A percentile compares a stretch with the other conserved stretches of the same genome.
Evolutionary conservation across 495 filamentous ascomycete species (phyloP).

Genomic region (Parathielavia hyrcaniae): DNA sequence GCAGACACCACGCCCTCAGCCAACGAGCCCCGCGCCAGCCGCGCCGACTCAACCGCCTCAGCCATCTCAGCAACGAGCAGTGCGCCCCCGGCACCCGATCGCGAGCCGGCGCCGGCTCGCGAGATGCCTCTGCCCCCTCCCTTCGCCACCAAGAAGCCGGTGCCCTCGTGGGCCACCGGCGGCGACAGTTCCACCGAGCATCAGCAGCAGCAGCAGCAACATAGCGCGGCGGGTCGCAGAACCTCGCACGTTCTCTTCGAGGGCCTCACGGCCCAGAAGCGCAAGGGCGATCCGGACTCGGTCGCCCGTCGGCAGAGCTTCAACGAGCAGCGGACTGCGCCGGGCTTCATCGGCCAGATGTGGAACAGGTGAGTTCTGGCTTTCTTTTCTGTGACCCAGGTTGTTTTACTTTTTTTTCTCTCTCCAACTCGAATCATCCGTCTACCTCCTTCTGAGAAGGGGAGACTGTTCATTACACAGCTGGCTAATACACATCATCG

Average conservation of each 20-base stretch:
- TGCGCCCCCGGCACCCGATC: too few species aligned
- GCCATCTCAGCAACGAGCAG: conserved; percentile 16
- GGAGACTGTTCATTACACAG: background rate
- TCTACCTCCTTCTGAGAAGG: too few species aligned
- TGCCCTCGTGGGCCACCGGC: background rate
- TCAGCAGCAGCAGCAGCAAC: background rate
- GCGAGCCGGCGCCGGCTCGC: conserved; percentile 1
- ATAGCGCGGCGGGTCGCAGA: too few species aligned
- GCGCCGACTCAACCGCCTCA: conserved; percentile 30
- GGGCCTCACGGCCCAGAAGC: conserved; percentile 40
- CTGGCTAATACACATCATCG: background rate
- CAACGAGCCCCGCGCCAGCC: conserved; percentile 23
- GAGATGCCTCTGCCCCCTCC: background rate
- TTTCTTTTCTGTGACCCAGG: background rate
- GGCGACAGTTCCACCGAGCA: background rate
- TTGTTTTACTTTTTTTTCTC: background rate
- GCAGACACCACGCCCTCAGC: conserved; percentile 18
- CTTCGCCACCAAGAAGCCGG: too few species aligned
- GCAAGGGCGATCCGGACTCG: conserved; percentile 34
- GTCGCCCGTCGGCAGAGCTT: conserved; percentile 41
- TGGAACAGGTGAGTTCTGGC: conserved; percentile 38
- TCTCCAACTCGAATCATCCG: too few species aligned
- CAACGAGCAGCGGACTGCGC: conserved; percentile 39
- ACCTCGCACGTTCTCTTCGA: conserved; percentile 38
- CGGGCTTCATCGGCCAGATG: conserved; percentile 43